Evolutionary conservation across 140 eudicot genomes (phyloP), one percentile per base, ranked within the genome.

Genomic region (Stevia rebaudiana): DNA sequence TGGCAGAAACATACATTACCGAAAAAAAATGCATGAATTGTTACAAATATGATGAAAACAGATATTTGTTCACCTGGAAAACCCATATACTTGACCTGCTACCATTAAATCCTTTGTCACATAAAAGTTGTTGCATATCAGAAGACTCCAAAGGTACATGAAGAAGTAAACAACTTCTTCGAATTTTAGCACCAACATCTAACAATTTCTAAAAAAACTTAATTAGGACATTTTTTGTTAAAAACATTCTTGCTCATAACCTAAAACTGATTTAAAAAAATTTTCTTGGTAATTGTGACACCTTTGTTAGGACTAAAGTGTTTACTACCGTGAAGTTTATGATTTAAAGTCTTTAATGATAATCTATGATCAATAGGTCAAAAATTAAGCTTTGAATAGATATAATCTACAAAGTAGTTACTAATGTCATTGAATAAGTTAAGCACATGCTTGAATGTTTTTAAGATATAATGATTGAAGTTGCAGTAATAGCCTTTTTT

Each of bases 121-220:
- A 67, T 68, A 92, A 36, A 47, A 16, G 55, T 67, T 83, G 88
- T 72, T 85, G 81, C 52, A 88, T 76, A 70, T 86, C 73, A 72
- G 82, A 80, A 30, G 88, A 79, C 72, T 94, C 95, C 66, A 63
- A 74, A 43, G 99, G 82, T 33, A 92, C 66, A 66, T 88, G 97
- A 72, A 69, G 25, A 69, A 81, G 83, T 61, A 88, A 70, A 79
- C 99, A 85, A 73, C 85, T 72, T 77, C 85, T 88, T 58, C 84
- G 80, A 73, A 88, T 68, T 74, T 80, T 80, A 61, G 99, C 97
- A 54, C 89, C 95, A 11, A 82, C 83, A 66, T 81, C 97, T 88
- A 71, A 54, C 41, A 66, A 69, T 76, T 81, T 63, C 73, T 68
- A 73, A 76, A 74, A 75, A 73, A 53, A 19, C 23, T 67, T 47